These are phyloP conservation scores for Ascochyta rabiei DNA, from an alignment of 2,329 filamentous ascomycete genomes.

Conservation along the genomic window DNA sequence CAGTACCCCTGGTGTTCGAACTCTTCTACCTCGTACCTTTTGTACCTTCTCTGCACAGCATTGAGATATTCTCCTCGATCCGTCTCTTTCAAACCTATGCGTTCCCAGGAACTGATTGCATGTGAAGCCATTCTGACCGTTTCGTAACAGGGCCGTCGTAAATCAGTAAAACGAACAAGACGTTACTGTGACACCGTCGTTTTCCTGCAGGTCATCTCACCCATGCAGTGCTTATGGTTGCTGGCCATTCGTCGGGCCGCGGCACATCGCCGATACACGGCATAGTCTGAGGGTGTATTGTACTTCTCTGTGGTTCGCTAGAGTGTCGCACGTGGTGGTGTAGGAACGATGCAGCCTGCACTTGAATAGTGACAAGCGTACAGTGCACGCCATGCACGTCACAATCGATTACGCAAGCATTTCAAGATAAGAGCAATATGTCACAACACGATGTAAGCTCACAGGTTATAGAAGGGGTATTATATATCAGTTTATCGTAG, in stretches of 20 bases:
- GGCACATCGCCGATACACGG: not conserved
- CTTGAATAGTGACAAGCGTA: constrained; percentile 11
- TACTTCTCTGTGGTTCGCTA: constrained; percentile 21
- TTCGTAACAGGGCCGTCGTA: not conserved
- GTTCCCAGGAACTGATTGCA: constrained; percentile 20
- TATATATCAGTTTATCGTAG: constrained; percentile 13
- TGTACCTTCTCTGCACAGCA: constrained; percentile 16
- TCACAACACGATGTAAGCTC: not conserved
- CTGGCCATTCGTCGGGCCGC: not conserved
- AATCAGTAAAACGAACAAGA: not conserved
- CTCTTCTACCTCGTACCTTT: constrained; percentile 13
- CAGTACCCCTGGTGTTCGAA: constrained; percentile 31
- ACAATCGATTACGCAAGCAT: constrained; percentile 1
- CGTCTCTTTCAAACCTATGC: constrained; percentile 17
- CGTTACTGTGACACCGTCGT: not conserved
- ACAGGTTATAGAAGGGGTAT: not conserved
- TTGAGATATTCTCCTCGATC: constrained; percentile 15
- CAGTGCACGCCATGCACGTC: constrained; percentile 14
- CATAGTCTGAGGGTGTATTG: constrained; percentile 19
- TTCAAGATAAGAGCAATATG: not conserved
- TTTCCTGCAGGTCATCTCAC: constrained; percentile 13
- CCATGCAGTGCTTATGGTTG: constrained; percentile 3
- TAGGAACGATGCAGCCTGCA: constrained; percentile 2
- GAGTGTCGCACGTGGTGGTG: constrained; percentile 21
- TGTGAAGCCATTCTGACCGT: not conserved